These are phyloP conservation scores for Scheffersomyces ergatensis DNA, from an alignment of 805 yeast species.

Conservation along the genomic window DNA sequence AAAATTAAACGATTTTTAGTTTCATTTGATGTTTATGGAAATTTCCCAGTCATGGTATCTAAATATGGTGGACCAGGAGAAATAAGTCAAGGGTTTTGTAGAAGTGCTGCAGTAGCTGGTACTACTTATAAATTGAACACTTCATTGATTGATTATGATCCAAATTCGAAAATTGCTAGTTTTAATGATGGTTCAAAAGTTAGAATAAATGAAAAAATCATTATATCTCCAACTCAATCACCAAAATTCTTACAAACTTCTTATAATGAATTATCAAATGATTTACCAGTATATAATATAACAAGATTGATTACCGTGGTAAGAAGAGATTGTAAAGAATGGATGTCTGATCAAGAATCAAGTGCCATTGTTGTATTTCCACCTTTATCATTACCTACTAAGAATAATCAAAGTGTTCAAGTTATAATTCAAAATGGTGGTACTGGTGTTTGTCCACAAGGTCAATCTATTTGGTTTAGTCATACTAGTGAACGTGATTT, in stretches of 20 bases:
- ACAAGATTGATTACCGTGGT: conserved; percentile 82
- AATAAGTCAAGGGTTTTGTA: conserved; percentile 91
- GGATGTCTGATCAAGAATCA: conserved; percentile 84
- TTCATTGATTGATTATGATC: conserved; percentile 61
- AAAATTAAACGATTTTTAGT: conserved; percentile 80
- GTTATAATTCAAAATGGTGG: conserved; percentile 85
- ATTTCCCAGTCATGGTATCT: conserved; percentile 86
- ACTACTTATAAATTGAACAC: conserved; percentile 87
- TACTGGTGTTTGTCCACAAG: conserved; percentile 82
- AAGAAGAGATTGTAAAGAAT: conserved; percentile 81
- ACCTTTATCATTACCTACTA: conserved; percentile 66
- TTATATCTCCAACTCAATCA: conserved; percentile 68
- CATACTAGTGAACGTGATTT: conserved; percentile 70
- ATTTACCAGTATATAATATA: conserved; percentile 48
- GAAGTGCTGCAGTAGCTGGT: conserved; percentile 98
- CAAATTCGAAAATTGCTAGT: conserved; percentile 60
- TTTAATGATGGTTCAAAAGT: conserved; percentile 75
- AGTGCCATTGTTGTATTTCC: conserved; percentile 93
- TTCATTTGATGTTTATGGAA: conserved; percentile 90
- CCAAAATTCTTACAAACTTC: conserved; percentile 43
- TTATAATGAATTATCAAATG: conserved; percentile 40
- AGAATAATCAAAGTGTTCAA: conserved; percentile 76
- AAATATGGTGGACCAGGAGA: conserved; percentile 97
- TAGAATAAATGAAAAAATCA: conserved; percentile 73
- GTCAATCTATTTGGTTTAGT: conserved; percentile 87